These are phyloP conservation scores for Penicillium alfredii DNA, from an alignment of 495 filamentous ascomycete genomes.

Conservation along the genomic window DNA sequence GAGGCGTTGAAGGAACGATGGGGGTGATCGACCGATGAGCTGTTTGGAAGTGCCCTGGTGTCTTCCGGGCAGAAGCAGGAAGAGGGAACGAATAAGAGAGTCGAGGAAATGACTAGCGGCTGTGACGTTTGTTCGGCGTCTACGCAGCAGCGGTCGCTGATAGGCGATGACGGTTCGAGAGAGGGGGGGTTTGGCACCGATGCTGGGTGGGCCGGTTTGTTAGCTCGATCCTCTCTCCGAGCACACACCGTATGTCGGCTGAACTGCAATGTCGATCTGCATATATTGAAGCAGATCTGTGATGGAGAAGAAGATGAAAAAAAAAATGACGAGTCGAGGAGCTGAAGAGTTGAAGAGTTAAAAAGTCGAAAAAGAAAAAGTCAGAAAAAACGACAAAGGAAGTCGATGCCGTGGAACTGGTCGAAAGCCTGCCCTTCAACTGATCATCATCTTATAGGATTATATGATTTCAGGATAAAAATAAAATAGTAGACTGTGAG, in stretches of 20 bases:
- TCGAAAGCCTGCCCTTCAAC: no score
- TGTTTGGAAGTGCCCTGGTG: no score
- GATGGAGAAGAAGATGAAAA: slow-evolving; percentile 1
- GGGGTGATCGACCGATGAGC: slow-evolving; percentile 2
- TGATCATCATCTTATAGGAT: no score
- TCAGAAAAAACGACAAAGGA: no score
- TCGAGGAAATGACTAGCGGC: slow-evolving; percentile 8
- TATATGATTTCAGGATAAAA: no score
- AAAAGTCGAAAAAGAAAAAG: slow-evolving; percentile 6
- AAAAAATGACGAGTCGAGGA: slow-evolving; percentile 1
- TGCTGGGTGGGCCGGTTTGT: slow-evolving; percentile 18
- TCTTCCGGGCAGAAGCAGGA: slow-evolving; percentile 8
- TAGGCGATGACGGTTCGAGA: slow-evolving; percentile 13
- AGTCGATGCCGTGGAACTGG: no score
- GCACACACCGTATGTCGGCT: slow-evolving; percentile 2
- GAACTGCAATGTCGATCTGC: slow-evolving; percentile 14
- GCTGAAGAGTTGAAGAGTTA: not conserved
- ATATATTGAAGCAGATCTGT: not conserved
- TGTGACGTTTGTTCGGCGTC: slow-evolving; percentile 19
- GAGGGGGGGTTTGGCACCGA: slow-evolving; percentile 4
- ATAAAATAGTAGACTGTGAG: no score
- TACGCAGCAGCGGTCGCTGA: slow-evolving; percentile 10
- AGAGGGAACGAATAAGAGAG: slow-evolving; percentile 18
- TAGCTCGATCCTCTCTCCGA: slow-evolving; percentile 15
- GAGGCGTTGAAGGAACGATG: slow-evolving; percentile 4